phyloP scores from a whole-genome alignment of 2,329 filamentous ascomycete species.

The Metarhizium humberi region DNA sequence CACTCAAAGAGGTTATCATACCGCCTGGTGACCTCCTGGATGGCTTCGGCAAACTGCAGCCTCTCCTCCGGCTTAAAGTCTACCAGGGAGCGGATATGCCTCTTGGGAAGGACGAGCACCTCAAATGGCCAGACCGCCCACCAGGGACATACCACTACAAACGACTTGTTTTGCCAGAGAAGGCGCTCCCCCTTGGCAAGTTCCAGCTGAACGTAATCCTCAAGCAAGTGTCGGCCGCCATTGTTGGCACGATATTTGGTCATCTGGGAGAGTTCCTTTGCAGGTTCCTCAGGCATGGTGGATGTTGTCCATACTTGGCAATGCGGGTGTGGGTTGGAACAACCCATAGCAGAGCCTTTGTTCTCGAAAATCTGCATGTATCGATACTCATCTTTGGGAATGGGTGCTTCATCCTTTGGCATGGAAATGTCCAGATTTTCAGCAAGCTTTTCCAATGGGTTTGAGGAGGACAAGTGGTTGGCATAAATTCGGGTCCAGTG shows the following conservation, averaged over 20 bases:
- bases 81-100: constrained; percentile 74
- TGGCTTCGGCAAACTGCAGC: constrained; percentile 65
- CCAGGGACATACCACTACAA: constrained; percentile 88
- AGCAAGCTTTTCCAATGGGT: constrained; percentile 43
- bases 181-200: constrained; percentile 70
- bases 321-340: constrained; percentile 96
- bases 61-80: constrained; percentile 69
- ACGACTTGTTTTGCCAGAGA: constrained; percentile 78
- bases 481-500: constrained; percentile 91
- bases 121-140: constrained; percentile 98
- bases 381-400: constrained; percentile 66
- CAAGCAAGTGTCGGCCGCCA: constrained; percentile 64
- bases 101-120: constrained; percentile 77
- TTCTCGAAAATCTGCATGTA: constrained; percentile 99
- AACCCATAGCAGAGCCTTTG: constrained; percentile 96
- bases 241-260: constrained; percentile 68
- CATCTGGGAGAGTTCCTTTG: constrained; percentile 69
- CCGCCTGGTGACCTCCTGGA: constrained; percentile 79
- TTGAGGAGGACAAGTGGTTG: constrained; percentile 64
- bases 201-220: constrained; percentile 81
- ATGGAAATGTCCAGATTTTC: constrained; percentile 31
- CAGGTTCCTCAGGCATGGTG: constrained; percentile 80
- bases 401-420: constrained; percentile 23
- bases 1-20: constrained; percentile 98
- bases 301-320: constrained; percentile 96